Evolutionary conservation across 257 asterid genomes (phyloP).

Genomic region (Lithospermum erythrorhizon): DNA sequence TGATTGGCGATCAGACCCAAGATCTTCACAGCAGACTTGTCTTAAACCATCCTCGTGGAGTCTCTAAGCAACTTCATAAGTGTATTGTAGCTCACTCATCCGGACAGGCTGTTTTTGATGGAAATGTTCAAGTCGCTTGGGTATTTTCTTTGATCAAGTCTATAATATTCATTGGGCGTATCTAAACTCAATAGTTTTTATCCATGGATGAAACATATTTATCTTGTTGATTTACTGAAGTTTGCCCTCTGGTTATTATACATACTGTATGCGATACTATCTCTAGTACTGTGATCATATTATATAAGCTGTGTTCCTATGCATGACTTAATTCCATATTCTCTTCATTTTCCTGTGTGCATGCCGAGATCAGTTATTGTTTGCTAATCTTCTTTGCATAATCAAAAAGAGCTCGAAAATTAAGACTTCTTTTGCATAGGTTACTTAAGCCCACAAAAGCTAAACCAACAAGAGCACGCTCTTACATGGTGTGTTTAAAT

Average conservation of each 20-base stretch:
- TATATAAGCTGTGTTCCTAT: not conserved
- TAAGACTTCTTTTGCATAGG: not conserved
- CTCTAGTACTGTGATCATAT: no score
- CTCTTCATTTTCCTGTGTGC: no score
- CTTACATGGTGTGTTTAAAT: no score
- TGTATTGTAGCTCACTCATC: slow-evolving; percentile 87
- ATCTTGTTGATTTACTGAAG: not conserved
- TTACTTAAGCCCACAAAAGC: not conserved
- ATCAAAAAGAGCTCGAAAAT: not conserved
- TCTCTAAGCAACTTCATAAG: slow-evolving; percentile 81
- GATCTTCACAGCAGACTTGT: slow-evolving; percentile 78
- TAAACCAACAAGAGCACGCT: no score
- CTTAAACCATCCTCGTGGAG: slow-evolving; percentile 80
- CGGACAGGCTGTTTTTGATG: slow-evolving; percentile 88
- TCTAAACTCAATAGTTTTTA: not conserved
- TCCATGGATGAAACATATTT: no score
- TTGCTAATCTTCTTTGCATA: not conserved
- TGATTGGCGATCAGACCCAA: slow-evolving; percentile 70
- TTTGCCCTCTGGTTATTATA: not conserved
- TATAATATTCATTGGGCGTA: not conserved
- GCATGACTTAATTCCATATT: no score
- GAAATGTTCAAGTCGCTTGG: slow-evolving; percentile 88
- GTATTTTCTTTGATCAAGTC: slow-evolving; percentile 26
- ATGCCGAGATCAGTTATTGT: no score
- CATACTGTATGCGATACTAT: not conserved